Conservation (phyloP, 73 alveolate genomes). For the Paramecium caudatum region DNA sequence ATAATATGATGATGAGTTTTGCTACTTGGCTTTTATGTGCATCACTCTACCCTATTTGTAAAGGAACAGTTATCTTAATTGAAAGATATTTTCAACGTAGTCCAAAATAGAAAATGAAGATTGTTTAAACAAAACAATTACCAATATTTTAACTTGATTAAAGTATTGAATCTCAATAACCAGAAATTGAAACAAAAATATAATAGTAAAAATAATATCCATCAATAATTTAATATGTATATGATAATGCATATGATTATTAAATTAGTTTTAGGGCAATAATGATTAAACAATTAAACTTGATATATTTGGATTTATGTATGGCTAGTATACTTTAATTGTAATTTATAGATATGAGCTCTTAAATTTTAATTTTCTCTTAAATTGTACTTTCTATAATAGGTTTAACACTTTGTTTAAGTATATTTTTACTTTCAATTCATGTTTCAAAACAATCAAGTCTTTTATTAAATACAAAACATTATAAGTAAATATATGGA, state of each 20-base stretch:
- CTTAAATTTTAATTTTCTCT: background rate
- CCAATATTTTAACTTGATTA: slow-evolving; percentile 47
- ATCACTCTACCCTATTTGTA: background rate
- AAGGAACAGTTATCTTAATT: background rate
- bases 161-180: background rate
- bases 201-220: slow-evolving; percentile 8
- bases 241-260: slow-evolving; percentile 22
- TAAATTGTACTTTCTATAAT: background rate
- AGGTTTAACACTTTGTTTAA: background rate
- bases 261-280: slow-evolving; percentile 41
- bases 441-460: background rate
- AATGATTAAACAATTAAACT: slow-evolving; percentile 24
- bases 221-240: background rate
- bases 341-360: background rate
- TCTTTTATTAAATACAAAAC: background rate
- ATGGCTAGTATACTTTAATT: slow-evolving; percentile 15
- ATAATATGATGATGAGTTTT: slow-evolving; percentile 2
- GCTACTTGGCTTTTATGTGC: slow-evolving; percentile 1
- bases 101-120: background rate
- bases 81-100: background rate
- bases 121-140: background rate
- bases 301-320: slow-evolving; percentile 22
- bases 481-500: slow-evolving; percentile 10
- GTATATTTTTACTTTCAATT: background rate
- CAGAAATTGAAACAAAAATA: slow-evolving; percentile 21